phyloP scores from a whole-genome alignment of 2,329 filamentous ascomycete species.

The Aureobasidium vineae region DNA sequence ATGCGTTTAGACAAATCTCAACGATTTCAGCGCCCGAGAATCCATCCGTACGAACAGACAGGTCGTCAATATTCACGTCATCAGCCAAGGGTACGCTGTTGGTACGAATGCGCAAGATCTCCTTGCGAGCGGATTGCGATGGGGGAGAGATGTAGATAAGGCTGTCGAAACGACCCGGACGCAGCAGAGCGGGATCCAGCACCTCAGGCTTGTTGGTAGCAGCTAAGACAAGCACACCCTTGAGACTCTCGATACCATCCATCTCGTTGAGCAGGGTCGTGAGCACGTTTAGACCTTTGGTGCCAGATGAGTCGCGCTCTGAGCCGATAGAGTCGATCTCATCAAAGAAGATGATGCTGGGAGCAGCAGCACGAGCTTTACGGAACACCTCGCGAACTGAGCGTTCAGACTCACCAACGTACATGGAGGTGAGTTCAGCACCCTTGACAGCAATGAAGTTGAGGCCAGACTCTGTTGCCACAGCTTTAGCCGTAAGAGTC shows the following conservation, averaged over 20 bases:
- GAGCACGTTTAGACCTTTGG: constrained; percentile 71
- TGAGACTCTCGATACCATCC: constrained; percentile 86
- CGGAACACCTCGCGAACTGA: constrained; percentile 81
- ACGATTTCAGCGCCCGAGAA: constrained; percentile 85
- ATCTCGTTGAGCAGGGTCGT: constrained; percentile 91
- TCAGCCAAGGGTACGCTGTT: constrained; percentile 58
- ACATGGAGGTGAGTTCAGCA: constrained; percentile 92
- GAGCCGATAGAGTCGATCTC: constrained; percentile 83
- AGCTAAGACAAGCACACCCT: constrained; percentile 80
- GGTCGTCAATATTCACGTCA: constrained; percentile 63
- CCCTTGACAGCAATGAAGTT: constrained; percentile 96
- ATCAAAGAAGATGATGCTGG: constrained; percentile 95
- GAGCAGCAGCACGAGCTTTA: constrained; percentile 78
- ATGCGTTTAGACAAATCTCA: constrained; percentile 46
- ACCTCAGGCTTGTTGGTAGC: constrained; percentile 89
- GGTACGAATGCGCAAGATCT: constrained; percentile 71
- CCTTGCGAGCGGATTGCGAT: constrained; percentile 66
- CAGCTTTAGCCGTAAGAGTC: constrained; percentile 84
- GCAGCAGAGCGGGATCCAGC: constrained; percentile 80
- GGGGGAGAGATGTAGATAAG: constrained; percentile 85
- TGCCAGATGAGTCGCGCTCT: constrained; percentile 52
- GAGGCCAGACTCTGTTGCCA: constrained; percentile 84
- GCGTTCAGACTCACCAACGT: constrained; percentile 91
- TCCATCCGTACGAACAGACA: constrained; percentile 67
- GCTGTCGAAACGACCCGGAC: constrained; percentile 81